Percentiles rank a stretch among this genome's conserved stretches.
These are phyloP conservation scores for Schizonepeta tenuifolia DNA, from an alignment of 257 asterid species.

Conservation along the genomic window DNA sequence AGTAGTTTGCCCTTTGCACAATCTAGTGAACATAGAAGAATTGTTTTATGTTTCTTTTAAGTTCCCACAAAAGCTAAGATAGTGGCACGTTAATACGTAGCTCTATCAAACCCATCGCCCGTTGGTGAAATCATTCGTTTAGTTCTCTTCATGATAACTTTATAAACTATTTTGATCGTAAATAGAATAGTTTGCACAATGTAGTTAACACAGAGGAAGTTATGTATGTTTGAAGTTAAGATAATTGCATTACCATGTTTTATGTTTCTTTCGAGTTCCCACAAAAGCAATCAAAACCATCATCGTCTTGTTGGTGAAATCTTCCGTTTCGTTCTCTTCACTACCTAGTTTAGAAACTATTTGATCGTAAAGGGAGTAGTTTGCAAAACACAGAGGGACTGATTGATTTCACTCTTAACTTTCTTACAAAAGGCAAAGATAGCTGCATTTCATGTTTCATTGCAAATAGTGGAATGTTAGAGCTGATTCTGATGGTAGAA, in stretches of 20 bases:
- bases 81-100: conserved; percentile 25
- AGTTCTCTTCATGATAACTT: background rate
- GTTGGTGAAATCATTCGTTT: conserved; percentile 40
- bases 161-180: background rate
- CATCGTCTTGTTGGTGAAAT: conserved; percentile 70
- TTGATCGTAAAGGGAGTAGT: background rate
- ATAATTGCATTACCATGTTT: no score
- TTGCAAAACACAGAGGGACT: conserved; percentile 6
- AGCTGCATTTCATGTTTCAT: background rate
- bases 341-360: background rate
- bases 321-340: background rate
- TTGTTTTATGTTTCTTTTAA: background rate
- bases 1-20: conserved; percentile 5
- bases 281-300: conserved; percentile 57
- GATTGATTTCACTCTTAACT: background rate
- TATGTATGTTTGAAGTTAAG: no score
- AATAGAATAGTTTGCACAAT: background rate
- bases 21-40: background rate
- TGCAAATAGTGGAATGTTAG: background rate
- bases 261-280: background rate
- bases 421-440: background rate
- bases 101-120: conserved; percentile 93
- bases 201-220: conserved; percentile 3
- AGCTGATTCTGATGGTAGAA: background rate
- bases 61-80: background rate